phyloP scores from a whole-genome alignment of 164 flowering plant genomes.

The Magnolia changhungtana region DNA sequence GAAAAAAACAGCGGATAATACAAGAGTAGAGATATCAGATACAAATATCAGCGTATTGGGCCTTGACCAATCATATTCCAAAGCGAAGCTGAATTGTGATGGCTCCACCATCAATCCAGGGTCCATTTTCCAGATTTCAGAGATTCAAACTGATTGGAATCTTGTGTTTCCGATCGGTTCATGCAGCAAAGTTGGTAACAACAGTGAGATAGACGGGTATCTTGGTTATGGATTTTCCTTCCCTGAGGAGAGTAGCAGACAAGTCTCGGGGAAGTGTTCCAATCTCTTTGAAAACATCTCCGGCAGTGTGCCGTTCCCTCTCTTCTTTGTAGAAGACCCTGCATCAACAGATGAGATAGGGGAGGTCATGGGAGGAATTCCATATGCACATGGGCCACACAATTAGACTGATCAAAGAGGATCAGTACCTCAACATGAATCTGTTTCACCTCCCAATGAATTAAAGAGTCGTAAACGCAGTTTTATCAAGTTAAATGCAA shows the following conservation, averaged over 20 bases:
- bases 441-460: background rate
- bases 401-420: background rate
- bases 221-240: constrained; percentile 8
- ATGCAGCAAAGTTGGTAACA: background rate
- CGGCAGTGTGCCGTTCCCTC: constrained; percentile 3
- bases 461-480: background rate
- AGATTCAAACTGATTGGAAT: constrained; percentile 9
- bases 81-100: constrained; percentile 2
- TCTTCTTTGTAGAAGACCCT: constrained; percentile 1
- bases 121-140: constrained; percentile 12
- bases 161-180: constrained; percentile 2
- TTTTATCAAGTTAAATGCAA: too few relatives aligned
- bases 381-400: background rate
- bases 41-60: background rate
- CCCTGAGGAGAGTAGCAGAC: constrained; percentile 1
- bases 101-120: constrained; percentile 1
- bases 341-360: background rate
- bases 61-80: constrained; percentile 4
- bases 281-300: constrained; percentile 9
- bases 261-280: constrained; percentile 2
- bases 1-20: background rate
- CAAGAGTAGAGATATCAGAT: background rate
- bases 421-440: background rate
- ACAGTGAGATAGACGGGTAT: constrained; percentile 4
- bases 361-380: background rate